Evolutionary conservation across 805 yeast species (phyloP), one percentile per base, ranked within the genome.

Genomic region (Starmerella davenportii): DNA sequence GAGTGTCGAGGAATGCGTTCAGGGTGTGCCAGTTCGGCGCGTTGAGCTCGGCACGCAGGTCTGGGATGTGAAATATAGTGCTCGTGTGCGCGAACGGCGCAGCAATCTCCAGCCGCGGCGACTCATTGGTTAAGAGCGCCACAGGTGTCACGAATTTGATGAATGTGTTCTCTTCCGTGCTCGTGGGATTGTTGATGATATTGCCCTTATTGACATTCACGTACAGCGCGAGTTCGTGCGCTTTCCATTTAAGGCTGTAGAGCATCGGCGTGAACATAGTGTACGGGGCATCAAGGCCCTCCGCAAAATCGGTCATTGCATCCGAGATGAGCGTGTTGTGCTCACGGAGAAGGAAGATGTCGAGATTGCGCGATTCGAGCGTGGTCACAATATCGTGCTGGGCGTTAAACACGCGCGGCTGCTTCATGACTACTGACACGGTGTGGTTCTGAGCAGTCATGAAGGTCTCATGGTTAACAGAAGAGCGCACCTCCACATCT

Each of bases 1-100:
- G 70, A 11, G 68, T 58, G 35, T 67, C 66, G 60, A 79, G 55
- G 47, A 87, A 87, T 35, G 77, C 75, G 39, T 74, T 70, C 20
- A 74, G 61, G 0, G 96, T 85, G 51, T 82, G 92, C 94, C 96
- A 90, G 1, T 87, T 77, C 0, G 98, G 96, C 0, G 90, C 72
- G 41, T 74, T 77, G 2, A 85, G 54, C 1, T 69, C 60, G 35
- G 90, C 50, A 35, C 74, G 68, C 46, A 82, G 70, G 35, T 58
- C 59, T 0, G 79, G 72, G 0, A 93, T 49, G 34, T 32, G 18
- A 5, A 58, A 16, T 2, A 24, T 15, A 21, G 51, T 47, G 1
- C 39, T 35, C 21, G 57, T 44, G 2, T 43, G 36, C n/a, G 50
- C 52, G 16, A 39, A 36, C 3, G 52, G 44, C 8, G 56, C 50